Conservation (phyloP, 345 rosid genomes). For the Brassica incana region DNA sequence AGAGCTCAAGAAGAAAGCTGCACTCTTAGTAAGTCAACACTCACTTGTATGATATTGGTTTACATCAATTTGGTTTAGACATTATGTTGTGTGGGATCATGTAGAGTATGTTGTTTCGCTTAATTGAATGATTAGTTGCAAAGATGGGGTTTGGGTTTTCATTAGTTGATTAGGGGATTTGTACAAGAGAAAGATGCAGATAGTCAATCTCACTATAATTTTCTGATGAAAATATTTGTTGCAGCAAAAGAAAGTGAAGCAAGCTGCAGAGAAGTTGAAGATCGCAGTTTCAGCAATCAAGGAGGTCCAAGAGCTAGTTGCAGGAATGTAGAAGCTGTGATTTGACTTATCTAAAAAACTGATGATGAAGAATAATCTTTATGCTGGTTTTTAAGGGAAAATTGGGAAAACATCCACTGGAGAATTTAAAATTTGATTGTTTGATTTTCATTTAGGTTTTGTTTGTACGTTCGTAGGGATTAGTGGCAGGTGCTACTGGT, state of each 20-base stretch:
- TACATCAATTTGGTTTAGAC: conserved; percentile 20
- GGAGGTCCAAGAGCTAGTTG: conserved; percentile 23
- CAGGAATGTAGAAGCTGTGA: conserved; percentile 30
- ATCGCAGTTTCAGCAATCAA: conserved; percentile 21
- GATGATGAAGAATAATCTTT: neutral
- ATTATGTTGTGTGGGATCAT: neutral
- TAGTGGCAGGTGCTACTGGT: conserved; percentile 15
- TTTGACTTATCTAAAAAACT: neutral
- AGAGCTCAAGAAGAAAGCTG: conserved; percentile 25
- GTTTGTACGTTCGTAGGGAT: conserved; percentile 29
- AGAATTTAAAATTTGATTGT: conserved; percentile 25
- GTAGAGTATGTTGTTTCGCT: neutral
- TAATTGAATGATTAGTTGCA: neutral
- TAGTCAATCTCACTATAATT: neutral
- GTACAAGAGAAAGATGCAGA: neutral
- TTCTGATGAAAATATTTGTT: neutral
- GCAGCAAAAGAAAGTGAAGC: conserved; percentile 36
- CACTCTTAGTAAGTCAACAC: conserved; percentile 34
- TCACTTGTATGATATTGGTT: neutral
- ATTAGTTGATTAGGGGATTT: neutral
- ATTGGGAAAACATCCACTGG: conserved; percentile 22
- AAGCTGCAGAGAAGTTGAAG: conserved; percentile 35
- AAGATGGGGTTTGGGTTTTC: neutral
- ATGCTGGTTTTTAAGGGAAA: neutral
- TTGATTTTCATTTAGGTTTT: conserved; percentile 21